These are phyloP conservation scores for Astrocystis sublimbata DNA, from an alignment of 495 filamentous ascomycete genomes.

Conservation along the genomic window DNA sequence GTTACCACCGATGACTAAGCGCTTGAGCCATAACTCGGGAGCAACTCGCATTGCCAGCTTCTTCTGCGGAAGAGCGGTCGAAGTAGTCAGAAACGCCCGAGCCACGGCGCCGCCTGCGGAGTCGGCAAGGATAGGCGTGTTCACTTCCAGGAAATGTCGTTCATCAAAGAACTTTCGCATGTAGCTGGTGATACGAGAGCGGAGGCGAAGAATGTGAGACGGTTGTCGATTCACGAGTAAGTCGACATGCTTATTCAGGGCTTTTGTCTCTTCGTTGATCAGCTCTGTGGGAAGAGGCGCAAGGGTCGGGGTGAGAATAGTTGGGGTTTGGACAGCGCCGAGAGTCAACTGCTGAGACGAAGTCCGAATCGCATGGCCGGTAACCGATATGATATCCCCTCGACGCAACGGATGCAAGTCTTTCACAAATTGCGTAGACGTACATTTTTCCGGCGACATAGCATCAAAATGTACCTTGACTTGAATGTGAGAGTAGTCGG, in stretches of 20 bases:
- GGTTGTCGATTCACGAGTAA: conserved; percentile 68
- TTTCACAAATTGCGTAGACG: conserved; percentile 33
- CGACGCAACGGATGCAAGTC: conserved; percentile 28
- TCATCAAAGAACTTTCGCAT: conserved; percentile 72
- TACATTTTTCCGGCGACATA: too few relatives aligned
- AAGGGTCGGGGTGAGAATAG: conserved; percentile 72
- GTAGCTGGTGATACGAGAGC: conserved; percentile 71
- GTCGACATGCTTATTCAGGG: conserved; percentile 76
- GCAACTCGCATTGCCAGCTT: conserved; percentile 78
- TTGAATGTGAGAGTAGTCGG: conserved; percentile 71
- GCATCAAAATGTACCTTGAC: conserved; percentile 64
- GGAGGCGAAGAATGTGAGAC: conserved; percentile 68
- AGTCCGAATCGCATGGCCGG: conserved; percentile 71
- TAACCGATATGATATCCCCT: conserved; percentile 47
- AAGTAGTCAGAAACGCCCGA: conserved; percentile 76
- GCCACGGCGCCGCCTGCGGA: conserved; percentile 80
- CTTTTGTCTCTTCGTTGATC: conserved; percentile 62
- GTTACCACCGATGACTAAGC: conserved; percentile 87
- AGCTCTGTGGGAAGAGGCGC: conserved; percentile 70
- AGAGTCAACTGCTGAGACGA: conserved; percentile 76
- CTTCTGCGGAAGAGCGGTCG: conserved; percentile 68
- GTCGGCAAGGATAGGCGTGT: conserved; percentile 80
- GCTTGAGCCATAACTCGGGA: conserved; percentile 93
- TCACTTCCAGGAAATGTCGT: conserved; percentile 77
- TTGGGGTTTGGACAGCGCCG: conserved; percentile 62